A percentile compares a stretch with the other conserved stretches of the same genome.
These are phyloP conservation scores for Rhizopogon vinicolor DNA, from an alignment of 768 basidiomycete genomes.

Conservation along the genomic window DNA sequence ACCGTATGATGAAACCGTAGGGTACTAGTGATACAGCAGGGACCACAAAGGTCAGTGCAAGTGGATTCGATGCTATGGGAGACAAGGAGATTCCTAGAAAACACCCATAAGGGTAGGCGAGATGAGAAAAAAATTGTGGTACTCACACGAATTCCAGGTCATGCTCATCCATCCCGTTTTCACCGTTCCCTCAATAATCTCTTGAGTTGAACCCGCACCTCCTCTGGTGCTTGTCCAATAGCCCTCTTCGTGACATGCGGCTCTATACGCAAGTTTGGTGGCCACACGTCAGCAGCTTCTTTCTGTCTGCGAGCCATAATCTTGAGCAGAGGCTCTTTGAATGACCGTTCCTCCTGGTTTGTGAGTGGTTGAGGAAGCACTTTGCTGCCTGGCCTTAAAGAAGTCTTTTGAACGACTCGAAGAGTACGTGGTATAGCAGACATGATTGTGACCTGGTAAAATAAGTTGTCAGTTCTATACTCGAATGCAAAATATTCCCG, in stretches of 20 bases:
- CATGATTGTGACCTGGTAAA: neutral
- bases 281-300: conserved; percentile 36
- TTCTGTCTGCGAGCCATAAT: conserved; percentile 36
- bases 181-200: conserved; percentile 33
- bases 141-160: neutral
- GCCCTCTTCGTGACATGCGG: conserved; percentile 34
- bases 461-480: neutral
- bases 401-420: conserved; percentile 34
- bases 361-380: conserved; percentile 29
- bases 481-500: neutral
- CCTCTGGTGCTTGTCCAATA: conserved; percentile 35
- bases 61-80: neutral
- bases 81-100: neutral
- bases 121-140: no score
- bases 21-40: neutral
- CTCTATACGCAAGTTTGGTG: conserved; percentile 48
- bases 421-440: conserved; percentile 11
- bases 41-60: neutral
- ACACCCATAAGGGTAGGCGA: neutral
- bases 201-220: conserved; percentile 35
- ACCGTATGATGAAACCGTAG: neutral
- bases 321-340: conserved; percentile 35
- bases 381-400: conserved; percentile 13
- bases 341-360: conserved; percentile 19
- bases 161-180: neutral